Conservation (phyloP, 2,329 filamentous ascomycete genomes). For the Stagonosporopsis vannaccii region DNA sequence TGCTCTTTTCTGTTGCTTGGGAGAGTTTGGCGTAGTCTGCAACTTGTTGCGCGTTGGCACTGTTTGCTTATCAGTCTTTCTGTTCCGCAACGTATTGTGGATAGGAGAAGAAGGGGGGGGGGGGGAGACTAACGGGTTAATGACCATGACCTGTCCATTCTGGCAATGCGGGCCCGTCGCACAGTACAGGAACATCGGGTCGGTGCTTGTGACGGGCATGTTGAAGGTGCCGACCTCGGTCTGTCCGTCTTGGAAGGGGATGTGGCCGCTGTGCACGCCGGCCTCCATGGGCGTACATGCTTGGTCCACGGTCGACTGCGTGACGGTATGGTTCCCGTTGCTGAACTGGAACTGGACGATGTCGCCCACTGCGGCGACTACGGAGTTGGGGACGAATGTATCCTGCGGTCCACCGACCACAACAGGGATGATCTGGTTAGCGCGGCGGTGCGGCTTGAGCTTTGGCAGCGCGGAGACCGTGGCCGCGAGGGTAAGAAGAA, state of each 20-base stretch:
- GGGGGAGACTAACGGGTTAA: conserved; percentile 29
- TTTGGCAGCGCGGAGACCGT: conserved; percentile 27
- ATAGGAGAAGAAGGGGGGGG: no score
- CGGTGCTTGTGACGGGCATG: conserved; percentile 37
- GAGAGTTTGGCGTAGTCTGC: conserved; percentile 38
- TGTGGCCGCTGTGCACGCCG: conserved; percentile 41
- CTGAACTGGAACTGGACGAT: conserved; percentile 43
- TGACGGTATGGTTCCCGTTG: conserved; percentile 45
- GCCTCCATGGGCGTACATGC: conserved; percentile 38
- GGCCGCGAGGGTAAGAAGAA: conserved; percentile 21
- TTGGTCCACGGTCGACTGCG: conserved; percentile 34
- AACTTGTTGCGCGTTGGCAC: conserved; percentile 31
- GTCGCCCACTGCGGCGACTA: conserved; percentile 39
- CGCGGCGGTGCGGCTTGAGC: conserved; percentile 30
- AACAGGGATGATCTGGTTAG: conserved; percentile 37
- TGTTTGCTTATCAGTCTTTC: conserved; percentile 2
- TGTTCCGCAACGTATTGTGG: neutral
- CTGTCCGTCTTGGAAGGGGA: conserved; percentile 40
- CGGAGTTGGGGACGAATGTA: conserved; percentile 38
- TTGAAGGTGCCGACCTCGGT: conserved; percentile 43
- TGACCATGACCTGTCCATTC: conserved; percentile 38
- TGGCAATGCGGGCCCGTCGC: conserved; percentile 44
- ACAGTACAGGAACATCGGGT: conserved; percentile 43
- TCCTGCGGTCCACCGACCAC: conserved; percentile 42
- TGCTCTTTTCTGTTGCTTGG: conserved; percentile 31